Evolutionary conservation across 208 protist species (phyloP), one percentile per base, ranked within the genome.

Genomic region (Trypanosoma scelopori): DNA sequence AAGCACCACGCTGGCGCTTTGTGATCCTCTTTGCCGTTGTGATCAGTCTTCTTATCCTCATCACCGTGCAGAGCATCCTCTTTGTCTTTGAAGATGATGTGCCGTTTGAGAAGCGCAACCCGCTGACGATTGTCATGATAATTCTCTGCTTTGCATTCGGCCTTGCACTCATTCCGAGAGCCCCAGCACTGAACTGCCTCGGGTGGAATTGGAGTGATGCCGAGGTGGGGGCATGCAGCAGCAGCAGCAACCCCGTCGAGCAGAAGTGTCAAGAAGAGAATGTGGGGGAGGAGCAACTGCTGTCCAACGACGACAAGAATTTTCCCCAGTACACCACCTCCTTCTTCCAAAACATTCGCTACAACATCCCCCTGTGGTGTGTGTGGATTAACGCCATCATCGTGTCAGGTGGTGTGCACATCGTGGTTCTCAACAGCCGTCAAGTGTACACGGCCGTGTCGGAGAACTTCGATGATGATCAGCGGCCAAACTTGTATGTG

Each of bases 361-460:
- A 70, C 58, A 74, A 69, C 30, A 60, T 75, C 23, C 69, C 68
- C n/a, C 51, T 82, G 18, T 68, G 76, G 50, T 74, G 77, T 50
- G 55, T 82, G 45, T 82, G 71, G 71, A 28, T 78, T 13, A 74
- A 68, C 46, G 77, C 72, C 47, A 65, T 82, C 43, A 76, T 74
- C 43, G 47, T 76, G 25, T 65, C 66, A 16, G 74, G 74, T 20
- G 64, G 53, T 28, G 63, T 84, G 18, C 71, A 70, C 48, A 65
- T 76, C 0, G 56, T 84, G 16, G 42, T 69, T 18, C 55, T 82
- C 22, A 84, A 84, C 61, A 65, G 53, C 43, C 69, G 69, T 5
- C 74, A 84, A 22, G 72, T 84, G 22, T 84, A 71, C 55, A 42
- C 66, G 9, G 73, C 78, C 35, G 71, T 84, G 42, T 69, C 65